A percentile compares a stretch with the other conserved stretches of the same genome.
These are phyloP conservation scores for Stephanodiscus triporus DNA, from an alignment of 108 stramenopile species.

Conservation along the genomic window DNA sequence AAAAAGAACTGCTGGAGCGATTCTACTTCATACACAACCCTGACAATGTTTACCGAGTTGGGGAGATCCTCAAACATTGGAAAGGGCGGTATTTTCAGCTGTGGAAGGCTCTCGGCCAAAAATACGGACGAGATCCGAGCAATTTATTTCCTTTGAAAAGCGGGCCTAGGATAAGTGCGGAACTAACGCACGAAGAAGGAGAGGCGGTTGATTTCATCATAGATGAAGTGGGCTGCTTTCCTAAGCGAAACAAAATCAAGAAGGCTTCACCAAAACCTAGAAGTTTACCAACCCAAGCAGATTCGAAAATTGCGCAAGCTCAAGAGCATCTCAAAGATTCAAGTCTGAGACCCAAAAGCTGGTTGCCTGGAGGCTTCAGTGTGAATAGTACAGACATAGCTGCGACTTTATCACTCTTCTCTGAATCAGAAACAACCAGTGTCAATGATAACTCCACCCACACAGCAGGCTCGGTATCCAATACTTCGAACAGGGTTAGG, in stretches of 20 bases:
- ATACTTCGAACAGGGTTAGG: constrained; percentile 11
- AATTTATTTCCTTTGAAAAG: constrained; percentile 65
- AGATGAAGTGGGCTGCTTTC: constrained; percentile 61
- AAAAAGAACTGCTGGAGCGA: constrained; percentile 69
- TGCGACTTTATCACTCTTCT: constrained; percentile 23
- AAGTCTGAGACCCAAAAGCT: constrained; percentile 24
- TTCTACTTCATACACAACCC: constrained; percentile 83
- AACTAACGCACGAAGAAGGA: constrained; percentile 72
- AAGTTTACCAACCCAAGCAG: constrained; percentile 38
- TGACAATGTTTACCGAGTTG: constrained; percentile 65
- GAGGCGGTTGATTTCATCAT: constrained; percentile 69
- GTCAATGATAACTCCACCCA: constrained; percentile 31
- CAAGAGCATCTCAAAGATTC: constrained; percentile 33
- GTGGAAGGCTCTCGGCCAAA: constrained; percentile 69
- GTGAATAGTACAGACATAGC: constrained; percentile 32
- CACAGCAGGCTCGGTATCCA: constrained; percentile 14
- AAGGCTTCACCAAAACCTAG: constrained; percentile 8
- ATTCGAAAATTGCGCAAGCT: constrained; percentile 49
- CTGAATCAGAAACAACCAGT: constrained; percentile 25
- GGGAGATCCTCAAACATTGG: constrained; percentile 72
- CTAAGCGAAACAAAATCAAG: constrained; percentile 26
- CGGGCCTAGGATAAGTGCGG: constrained; percentile 53
- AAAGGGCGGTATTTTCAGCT: constrained; percentile 75
- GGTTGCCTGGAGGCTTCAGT: constrained; percentile 25
- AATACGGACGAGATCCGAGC: constrained; percentile 82